These are phyloP conservation scores for Chaetoceros muelleri DNA, from an alignment of 108 stramenopile species.

Conservation along the genomic window DNA sequence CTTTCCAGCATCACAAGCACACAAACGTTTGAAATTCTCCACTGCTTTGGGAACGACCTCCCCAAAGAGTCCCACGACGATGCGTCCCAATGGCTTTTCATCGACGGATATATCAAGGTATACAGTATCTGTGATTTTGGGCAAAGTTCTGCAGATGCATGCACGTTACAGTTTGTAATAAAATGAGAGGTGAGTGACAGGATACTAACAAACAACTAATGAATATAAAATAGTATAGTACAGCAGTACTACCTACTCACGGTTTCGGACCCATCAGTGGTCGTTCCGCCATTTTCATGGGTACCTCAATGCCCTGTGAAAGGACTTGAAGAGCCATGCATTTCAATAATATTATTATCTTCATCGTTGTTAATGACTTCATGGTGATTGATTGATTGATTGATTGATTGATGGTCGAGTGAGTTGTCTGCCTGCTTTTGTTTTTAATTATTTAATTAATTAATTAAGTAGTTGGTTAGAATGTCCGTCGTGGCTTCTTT, in stretches of 20 bases:
- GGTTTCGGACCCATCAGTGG: conserved; percentile 67
- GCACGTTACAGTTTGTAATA: not conserved
- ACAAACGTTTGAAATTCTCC: conserved; percentile 85
- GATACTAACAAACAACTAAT: not conserved
- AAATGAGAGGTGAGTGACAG: not conserved
- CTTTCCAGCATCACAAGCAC: conserved; percentile 61
- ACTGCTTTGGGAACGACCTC: conserved; percentile 80
- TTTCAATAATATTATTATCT: too few relatives aligned
- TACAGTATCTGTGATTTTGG: conserved; percentile 62
- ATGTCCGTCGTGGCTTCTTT: too few relatives aligned
- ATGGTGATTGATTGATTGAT: too few relatives aligned
- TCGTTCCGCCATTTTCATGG: conserved; percentile 46
- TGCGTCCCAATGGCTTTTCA: conserved; percentile 30
- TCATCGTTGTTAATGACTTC: too few relatives aligned
- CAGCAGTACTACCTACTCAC: conserved; percentile 24
- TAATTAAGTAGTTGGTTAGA: too few relatives aligned
- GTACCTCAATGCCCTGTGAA: conserved; percentile 25
- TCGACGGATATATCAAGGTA: conserved; percentile 49
- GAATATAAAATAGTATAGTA: not conserved
- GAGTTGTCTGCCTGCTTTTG: too few relatives aligned
- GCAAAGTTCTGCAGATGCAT: conserved; percentile 32
- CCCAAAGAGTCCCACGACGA: conserved; percentile 87
- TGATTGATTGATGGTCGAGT: too few relatives aligned
- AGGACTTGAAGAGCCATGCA: too few relatives aligned
- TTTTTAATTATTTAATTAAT: too few relatives aligned